Base-by-base conservation (phyloP, 768 basidiomycete species). In the Chalciporus chontae region DNA sequence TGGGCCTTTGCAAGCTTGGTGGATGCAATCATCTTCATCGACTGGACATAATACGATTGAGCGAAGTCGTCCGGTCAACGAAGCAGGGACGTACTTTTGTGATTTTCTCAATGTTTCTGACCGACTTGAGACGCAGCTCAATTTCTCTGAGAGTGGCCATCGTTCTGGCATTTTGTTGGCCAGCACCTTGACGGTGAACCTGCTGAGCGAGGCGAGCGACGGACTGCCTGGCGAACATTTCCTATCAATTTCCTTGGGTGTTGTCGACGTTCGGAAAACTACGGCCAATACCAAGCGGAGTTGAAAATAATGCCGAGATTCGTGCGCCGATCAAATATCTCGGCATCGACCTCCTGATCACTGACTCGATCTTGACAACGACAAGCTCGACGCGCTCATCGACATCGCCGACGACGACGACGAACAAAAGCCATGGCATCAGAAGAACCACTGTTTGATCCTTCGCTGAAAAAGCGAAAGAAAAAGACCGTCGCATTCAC, bases 11-110 rank as follows among this genome's bases (percentile, higher is more conserved):
- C 81, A 31, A 99, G 85, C 71, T 94, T 94, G 45, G 94, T 95
- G 44, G 95, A 97, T 50, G 94, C 95, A 78, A 97, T 95, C 83
- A 99, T 94, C 80, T 96, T 95, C 92, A 96, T 95, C 43, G 93
- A 92, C 89, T 94, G 63, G 13, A 65, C 32, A 40, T 31, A 15
- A 36, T 47, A 51, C 14, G 42, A 40, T 53, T 42, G 43, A 54
- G 48, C 43, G 24, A 40, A 43, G 15, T 37, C 18, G 14, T 27
- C 40, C 17, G 24, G 18, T 27, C 19, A 27, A 18, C 47, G 45
- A 32, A 44, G 54, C 13, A 24, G 29, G 43, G 52, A 60, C 79
- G 56, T 56, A 92, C 94, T 79, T 96, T 95, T 53, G 95, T 97
- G 77, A 99, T 97, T 89, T 98, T 98, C 81, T 96, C 92, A 69